Percentiles rank a stretch among this genome's conserved stretches.
Evolutionary conservation across 805 yeast species (phyloP).

Genomic region (Sugiyamaella lignohabitans): DNA sequence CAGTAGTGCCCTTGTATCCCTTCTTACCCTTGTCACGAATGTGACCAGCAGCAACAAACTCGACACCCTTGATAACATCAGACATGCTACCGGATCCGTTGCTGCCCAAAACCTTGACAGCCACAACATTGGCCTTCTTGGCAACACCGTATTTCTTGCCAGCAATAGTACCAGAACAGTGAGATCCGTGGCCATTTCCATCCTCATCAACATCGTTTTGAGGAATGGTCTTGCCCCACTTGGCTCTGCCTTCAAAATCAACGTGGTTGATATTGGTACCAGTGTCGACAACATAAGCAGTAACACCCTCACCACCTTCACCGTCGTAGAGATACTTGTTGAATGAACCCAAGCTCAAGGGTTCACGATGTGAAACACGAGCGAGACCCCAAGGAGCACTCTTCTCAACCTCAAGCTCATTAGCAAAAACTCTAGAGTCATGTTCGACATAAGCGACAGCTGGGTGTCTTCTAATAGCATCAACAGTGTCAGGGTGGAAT

Average conservation of each 20-base stretch:
- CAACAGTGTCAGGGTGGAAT: slow-evolving; percentile 69
- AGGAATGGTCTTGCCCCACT: slow-evolving; percentile 56
- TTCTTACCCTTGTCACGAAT: slow-evolving; percentile 34
- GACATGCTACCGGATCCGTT: slow-evolving; percentile 56
- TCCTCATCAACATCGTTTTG: slow-evolving; percentile 41
- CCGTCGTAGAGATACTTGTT: slow-evolving; percentile 54
- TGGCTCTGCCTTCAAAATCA: slow-evolving; percentile 56
- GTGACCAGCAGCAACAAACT: slow-evolving; percentile 50
- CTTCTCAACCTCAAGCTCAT: slow-evolving; percentile 44
- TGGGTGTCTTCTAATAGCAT: slow-evolving; percentile 56
- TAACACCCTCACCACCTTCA: slow-evolving; percentile 58
- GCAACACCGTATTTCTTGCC: slow-evolving; percentile 55
- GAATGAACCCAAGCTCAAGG: slow-evolving; percentile 52
- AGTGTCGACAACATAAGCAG: slow-evolving; percentile 76
- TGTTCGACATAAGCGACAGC: slow-evolving; percentile 56
- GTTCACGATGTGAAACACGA: slow-evolving; percentile 58
- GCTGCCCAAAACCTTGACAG: slow-evolving; percentile 54
- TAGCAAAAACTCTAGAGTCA: slow-evolving; percentile 49
- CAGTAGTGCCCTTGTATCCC: slow-evolving; percentile 55
- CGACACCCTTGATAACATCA: slow-evolving; percentile 58
- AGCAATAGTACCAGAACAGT: slow-evolving; percentile 61
- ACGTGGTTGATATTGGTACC: slow-evolving; percentile 52
- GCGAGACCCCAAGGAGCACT: slow-evolving; percentile 76
- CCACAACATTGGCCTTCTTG: slow-evolving; percentile 51
- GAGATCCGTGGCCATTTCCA: slow-evolving; percentile 61